Evolutionary conservation across 1,284 basidiomycete species (phyloP).

Genomic region (Wallemia hederae): DNA sequence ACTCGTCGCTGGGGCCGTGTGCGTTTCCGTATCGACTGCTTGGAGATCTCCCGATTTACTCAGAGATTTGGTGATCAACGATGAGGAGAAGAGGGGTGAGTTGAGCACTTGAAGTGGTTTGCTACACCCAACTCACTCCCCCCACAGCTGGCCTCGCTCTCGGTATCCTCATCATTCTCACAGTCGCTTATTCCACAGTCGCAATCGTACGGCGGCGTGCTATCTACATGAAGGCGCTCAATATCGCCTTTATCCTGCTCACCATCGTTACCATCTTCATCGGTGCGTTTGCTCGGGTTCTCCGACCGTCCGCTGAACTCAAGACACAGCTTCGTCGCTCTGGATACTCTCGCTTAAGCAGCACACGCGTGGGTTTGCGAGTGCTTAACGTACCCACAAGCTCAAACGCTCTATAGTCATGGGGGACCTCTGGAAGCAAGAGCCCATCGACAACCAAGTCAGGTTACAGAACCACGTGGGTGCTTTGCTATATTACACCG

Average conservation of each 20-base stretch:
- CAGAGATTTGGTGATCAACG: background rate
- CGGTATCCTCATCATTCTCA: constrained; percentile 34
- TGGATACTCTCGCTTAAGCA: constrained; percentile 51
- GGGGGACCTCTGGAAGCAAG: constrained; percentile 22
- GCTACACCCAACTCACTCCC: background rate
- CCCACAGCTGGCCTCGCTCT: constrained; percentile 33
- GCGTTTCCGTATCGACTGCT: background rate
- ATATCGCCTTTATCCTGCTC: constrained; percentile 29
- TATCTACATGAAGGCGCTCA: constrained; percentile 29
- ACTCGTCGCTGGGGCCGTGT: background rate
- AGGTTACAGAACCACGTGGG: constrained; percentile 39
- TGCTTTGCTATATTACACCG: constrained; percentile 2
- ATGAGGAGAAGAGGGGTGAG: background rate
- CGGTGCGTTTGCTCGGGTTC: constrained; percentile 4
- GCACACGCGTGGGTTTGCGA: constrained; percentile 28
- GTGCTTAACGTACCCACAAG: background rate
- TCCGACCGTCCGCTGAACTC: background rate
- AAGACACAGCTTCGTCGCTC: constrained; percentile 12
- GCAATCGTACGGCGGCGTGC: constrained; percentile 39
- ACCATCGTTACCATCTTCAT: constrained; percentile 17
- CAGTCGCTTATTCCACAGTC: constrained; percentile 34
- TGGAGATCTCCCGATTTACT: background rate
- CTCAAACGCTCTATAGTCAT: background rate
- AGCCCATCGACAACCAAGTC: constrained; percentile 23
- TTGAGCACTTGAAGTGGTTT: no score